phyloP scores from a whole-genome alignment of 768 basidiomycete genomes.

The Cystobasidium onofrii region DNA sequence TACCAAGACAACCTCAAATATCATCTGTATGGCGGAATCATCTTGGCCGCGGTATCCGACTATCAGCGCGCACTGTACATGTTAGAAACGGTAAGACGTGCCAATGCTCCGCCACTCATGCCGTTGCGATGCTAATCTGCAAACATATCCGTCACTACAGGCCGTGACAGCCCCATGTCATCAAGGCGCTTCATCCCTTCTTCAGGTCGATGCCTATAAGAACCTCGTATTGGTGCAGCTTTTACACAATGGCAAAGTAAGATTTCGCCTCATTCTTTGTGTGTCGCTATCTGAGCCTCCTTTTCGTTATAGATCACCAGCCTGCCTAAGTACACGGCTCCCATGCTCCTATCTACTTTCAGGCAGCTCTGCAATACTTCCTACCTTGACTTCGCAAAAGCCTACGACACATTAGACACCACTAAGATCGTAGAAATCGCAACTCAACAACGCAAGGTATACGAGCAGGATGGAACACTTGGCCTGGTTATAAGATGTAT shows the following conservation, averaged over 20 bases:
- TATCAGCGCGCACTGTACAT: constrained; percentile 66
- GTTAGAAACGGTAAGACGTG: constrained; percentile 69
- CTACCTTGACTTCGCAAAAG: constrained; percentile 58
- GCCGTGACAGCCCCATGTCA: constrained; percentile 50
- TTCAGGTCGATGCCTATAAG: constrained; percentile 76
- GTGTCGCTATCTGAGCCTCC: no score
- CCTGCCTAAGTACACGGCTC: constrained; percentile 68
- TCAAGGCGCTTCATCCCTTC: constrained; percentile 54
- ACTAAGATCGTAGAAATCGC: constrained; percentile 49
- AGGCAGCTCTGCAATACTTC: constrained; percentile 53
- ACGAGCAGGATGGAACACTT: constrained; percentile 57
- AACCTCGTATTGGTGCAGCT: constrained; percentile 71
- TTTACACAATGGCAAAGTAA: constrained; percentile 65
- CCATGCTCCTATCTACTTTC: constrained; percentile 55
- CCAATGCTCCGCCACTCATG: constrained; percentile 40
- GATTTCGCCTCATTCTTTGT: constrained; percentile 26
- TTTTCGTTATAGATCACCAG: constrained; percentile 39
- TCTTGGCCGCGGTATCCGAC: constrained; percentile 56
- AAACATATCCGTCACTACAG: constrained; percentile 34
- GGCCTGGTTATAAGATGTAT: constrained; percentile 64
- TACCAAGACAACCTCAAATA: constrained; percentile 78
- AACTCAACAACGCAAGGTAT: constrained; percentile 55
- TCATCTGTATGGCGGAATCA: constrained; percentile 73
- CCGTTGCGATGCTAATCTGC: no score
- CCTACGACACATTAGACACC: constrained; percentile 50